Conservation (phyloP, 2,329 filamentous ascomycete genomes). For the Colletotrichum salicis region DNA sequence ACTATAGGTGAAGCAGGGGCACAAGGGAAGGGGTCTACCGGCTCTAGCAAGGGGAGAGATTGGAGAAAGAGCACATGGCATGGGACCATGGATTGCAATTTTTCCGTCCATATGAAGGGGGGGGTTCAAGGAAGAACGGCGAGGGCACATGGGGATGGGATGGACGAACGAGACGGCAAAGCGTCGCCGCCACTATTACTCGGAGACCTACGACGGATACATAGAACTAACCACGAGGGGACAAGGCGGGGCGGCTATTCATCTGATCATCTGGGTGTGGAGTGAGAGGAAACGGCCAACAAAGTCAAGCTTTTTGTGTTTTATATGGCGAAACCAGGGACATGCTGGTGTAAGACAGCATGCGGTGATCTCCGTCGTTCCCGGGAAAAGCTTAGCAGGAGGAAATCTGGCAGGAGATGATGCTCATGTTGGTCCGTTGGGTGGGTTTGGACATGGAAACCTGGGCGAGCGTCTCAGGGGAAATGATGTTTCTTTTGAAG, state of each 20-base stretch:
- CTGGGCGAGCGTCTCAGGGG: background rate
- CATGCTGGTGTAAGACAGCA: conserved; percentile 8
- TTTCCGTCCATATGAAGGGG: conserved; percentile 30
- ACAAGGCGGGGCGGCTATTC: conserved; percentile 2
- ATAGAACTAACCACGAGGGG: background rate
- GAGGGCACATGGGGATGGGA: background rate
- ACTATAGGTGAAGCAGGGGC: conserved; percentile 16
- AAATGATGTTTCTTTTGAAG: background rate
- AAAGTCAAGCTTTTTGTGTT: conserved; percentile 24
- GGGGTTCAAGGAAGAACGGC: background rate
- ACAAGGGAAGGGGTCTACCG: conserved; percentile 9
- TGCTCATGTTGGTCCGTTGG: background rate
- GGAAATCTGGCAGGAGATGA: background rate
- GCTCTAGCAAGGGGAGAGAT: background rate
- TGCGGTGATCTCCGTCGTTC: conserved; percentile 10
- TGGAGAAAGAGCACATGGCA: conserved; percentile 6
- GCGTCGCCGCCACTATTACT: background rate
- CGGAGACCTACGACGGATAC: too few species aligned
- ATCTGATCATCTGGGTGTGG: background rate
- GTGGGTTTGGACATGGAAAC: conserved; percentile 17
- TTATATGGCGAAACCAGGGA: conserved; percentile 15
- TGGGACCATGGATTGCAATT: conserved; percentile 11
- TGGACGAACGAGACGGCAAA: background rate
- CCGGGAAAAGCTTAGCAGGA: conserved; percentile 1
- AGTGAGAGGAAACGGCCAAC: conserved; percentile 1